Evolutionary conservation across 768 basidiomycete species (phyloP).

Genomic region (Hydnomerulius pinastri): DNA sequence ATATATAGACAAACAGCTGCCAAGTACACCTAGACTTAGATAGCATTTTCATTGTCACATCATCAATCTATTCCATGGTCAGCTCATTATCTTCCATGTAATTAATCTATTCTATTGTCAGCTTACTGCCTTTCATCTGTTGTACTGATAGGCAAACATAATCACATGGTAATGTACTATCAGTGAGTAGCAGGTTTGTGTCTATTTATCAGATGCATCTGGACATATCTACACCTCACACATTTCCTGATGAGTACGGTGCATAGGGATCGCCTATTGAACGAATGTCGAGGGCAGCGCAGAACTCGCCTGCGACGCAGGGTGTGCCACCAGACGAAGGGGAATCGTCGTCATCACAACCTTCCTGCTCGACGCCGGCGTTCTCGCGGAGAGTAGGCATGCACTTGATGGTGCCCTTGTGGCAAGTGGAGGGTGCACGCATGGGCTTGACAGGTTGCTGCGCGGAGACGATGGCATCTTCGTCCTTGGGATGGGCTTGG

Average conservation of each 20-base stretch:
- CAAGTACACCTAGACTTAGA: no score
- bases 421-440: slow-evolving; percentile 86
- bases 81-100: no score
- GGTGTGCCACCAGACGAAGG: slow-evolving; percentile 43
- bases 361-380: slow-evolving; percentile 40
- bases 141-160: no score
- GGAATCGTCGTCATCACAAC: slow-evolving; percentile 48
- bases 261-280: slow-evolving; percentile 70
- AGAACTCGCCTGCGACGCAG: slow-evolving; percentile 89
- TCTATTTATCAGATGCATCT: no score
- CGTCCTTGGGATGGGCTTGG: slow-evolving; percentile 87
- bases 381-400: slow-evolving; percentile 38
- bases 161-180: no score
- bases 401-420: slow-evolving; percentile 73
- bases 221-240: no score
- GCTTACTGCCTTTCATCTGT: no score
- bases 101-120: no score
- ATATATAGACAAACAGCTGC: no score
- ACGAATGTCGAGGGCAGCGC: slow-evolving; percentile 74
- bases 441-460: slow-evolving; percentile 94
- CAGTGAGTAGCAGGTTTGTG: no score
- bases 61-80: no score
- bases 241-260: slow-evolving; percentile 71
- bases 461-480: slow-evolving; percentile 94
- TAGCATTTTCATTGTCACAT: no score